Conservation (phyloP, 208 protist genomes). For the Tritrichomonas musculus region DNA sequence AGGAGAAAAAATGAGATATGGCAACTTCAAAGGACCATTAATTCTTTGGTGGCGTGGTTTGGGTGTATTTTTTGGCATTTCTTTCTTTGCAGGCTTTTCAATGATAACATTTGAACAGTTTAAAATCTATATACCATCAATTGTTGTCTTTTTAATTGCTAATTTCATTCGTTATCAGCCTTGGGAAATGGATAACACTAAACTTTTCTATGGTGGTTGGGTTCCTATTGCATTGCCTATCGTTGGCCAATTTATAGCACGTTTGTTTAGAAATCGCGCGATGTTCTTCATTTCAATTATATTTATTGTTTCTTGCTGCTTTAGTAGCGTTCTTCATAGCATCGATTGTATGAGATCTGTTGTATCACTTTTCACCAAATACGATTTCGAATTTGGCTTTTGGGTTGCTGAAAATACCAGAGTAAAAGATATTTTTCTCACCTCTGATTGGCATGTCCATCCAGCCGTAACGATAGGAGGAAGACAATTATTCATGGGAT, state of each 20-base stretch:
- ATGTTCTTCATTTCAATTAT: neutral
- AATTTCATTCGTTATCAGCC: constrained; percentile 18
- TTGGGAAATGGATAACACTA: constrained; percentile 26
- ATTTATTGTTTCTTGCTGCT: neutral
- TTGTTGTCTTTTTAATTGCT: neutral
- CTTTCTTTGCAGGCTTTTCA: neutral
- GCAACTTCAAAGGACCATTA: neutral
- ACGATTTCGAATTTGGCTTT: neutral
- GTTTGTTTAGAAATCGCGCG: neutral
- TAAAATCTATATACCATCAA: neutral
- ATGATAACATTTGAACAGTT: neutral
- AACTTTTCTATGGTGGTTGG: neutral
- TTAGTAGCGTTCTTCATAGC: neutral
- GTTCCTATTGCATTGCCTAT: neutral
- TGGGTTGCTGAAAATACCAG: constrained; percentile 11
- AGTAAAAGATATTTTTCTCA: neutral
- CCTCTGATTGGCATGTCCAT: neutral
- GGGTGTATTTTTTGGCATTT: neutral
- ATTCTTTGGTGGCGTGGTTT: neutral
- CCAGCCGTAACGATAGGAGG: neutral
- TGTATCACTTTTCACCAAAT: neutral
- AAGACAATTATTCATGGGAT: neutral
- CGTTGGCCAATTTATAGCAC: neutral
- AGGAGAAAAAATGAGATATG: neutral
- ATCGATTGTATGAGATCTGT: neutral